Percentiles rank a stretch among this genome's conserved stretches.
Evolutionary conservation across 2,329 filamentous ascomycete species (phyloP).

Genomic region (Ophiostoma triangulosporum): DNA sequence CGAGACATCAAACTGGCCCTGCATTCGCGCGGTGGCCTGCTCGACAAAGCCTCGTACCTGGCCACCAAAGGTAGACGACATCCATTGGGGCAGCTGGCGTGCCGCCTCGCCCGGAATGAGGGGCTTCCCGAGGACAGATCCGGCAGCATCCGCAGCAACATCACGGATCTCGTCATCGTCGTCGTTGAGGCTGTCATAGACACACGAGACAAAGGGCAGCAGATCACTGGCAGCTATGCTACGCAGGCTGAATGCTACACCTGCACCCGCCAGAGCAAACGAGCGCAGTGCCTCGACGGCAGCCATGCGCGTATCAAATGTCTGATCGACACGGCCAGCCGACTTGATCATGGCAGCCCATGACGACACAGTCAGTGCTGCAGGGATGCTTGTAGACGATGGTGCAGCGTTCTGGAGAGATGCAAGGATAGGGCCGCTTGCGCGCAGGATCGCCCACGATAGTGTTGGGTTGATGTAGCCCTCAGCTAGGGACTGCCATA

Average conservation of each 20-base stretch:
- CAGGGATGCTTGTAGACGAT: background rate
- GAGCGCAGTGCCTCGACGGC: conserved; percentile 41
- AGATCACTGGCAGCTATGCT: conserved; percentile 19
- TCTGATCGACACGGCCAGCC: conserved; percentile 37
- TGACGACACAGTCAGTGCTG: conserved; percentile 13
- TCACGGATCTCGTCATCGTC: conserved; percentile 84
- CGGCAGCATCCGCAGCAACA: conserved; percentile 39
- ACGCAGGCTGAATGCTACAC: background rate
- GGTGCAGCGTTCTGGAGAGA: background rate
- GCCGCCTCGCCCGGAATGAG: conserved; percentile 36
- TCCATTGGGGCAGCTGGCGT: conserved; percentile 29
- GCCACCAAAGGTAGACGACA: conserved; percentile 23
- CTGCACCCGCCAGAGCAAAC: conserved; percentile 25
- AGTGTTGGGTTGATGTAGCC: conserved; percentile 32
- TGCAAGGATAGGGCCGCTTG: conserved; percentile 34
- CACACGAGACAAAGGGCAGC: conserved; percentile 45
- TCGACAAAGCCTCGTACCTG: conserved; percentile 23
- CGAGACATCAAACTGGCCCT: conserved; percentile 16
- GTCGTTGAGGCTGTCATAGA: conserved; percentile 71
- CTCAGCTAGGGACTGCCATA: conserved; percentile 21
- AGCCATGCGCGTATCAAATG: conserved; percentile 52
- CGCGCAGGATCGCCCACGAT: conserved; percentile 34
- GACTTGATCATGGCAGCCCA: conserved; percentile 40
- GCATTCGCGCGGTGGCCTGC: conserved; percentile 30
- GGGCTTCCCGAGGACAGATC: conserved; percentile 28